Conservation (phyloP, 1,284 basidiomycete genomes). For the Cerioporus squamosus region DNA sequence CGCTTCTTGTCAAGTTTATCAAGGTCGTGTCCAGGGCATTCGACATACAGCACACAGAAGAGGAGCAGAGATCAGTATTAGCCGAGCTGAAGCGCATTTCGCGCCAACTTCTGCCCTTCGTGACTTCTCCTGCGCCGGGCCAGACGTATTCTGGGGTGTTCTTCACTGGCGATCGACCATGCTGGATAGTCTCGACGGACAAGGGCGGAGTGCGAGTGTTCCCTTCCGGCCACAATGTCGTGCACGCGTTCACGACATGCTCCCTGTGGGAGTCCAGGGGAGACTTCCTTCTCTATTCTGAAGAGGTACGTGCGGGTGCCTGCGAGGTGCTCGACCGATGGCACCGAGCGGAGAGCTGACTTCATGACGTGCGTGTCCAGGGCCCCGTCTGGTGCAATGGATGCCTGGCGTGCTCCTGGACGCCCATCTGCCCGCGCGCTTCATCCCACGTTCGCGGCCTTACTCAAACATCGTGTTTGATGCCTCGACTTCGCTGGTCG, state of each 20-base stretch:
- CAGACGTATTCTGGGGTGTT: slow-evolving; percentile 77
- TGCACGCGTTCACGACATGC: slow-evolving; percentile 82
- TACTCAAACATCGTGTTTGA: slow-evolving; percentile 90
- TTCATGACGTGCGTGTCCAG: slow-evolving; percentile 44
- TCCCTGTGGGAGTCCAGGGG: slow-evolving; percentile 80
- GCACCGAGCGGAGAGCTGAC: slow-evolving; percentile 19
- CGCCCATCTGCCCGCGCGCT: slow-evolving; percentile 73
- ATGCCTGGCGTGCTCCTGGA: slow-evolving; percentile 75
- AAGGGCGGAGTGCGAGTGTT: slow-evolving; percentile 67
- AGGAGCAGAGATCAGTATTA: slow-evolving; percentile 62
- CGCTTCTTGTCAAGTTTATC: slow-evolving; percentile 76
- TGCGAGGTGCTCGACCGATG: not conserved
- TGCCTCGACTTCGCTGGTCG: slow-evolving; percentile 78
- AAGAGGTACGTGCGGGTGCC: slow-evolving; percentile 68
- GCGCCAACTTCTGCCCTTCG: slow-evolving; percentile 70
- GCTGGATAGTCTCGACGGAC: slow-evolving; percentile 83
- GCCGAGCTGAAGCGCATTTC: slow-evolving; percentile 75
- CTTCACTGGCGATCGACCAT: slow-evolving; percentile 86
- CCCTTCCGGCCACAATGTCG: slow-evolving; percentile 71
- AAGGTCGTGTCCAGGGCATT: slow-evolving; percentile 74
- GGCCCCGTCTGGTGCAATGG: slow-evolving; percentile 85
- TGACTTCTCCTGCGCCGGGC: slow-evolving; percentile 56
- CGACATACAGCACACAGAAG: slow-evolving; percentile 63
- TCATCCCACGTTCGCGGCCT: slow-evolving; percentile 70
- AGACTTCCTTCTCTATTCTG: slow-evolving; percentile 84